These are phyloP conservation scores for Gaeumannomyces sp. DNA, from an alignment of 2,329 filamentous ascomycete genomes.

Conservation along the genomic window DNA sequence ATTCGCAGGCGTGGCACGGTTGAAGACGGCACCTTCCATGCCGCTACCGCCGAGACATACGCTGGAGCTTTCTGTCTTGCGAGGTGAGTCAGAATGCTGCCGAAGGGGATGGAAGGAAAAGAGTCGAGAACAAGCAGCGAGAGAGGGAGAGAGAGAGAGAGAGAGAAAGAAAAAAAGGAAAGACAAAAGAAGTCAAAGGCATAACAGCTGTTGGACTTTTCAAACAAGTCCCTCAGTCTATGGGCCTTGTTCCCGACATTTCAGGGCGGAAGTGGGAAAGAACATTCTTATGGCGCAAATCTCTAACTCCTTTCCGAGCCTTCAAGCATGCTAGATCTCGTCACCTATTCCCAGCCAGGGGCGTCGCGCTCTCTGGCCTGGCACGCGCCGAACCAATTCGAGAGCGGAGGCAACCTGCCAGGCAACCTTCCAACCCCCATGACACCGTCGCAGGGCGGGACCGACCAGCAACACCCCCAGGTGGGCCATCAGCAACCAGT, in stretches of 20 bases:
- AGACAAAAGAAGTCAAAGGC: too few relatives aligned
- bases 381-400: neutral
- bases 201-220: neutral
- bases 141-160: neutral
- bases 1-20: neutral
- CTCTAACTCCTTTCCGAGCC: neutral
- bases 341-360: slow-evolving; percentile 3
- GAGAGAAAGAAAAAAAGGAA: neutral
- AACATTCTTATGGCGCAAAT: neutral
- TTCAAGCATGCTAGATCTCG: slow-evolving; percentile 1
- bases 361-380: neutral
- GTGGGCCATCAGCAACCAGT: neutral
- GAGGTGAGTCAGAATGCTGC: neutral
- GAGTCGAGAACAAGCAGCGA: too few relatives aligned
- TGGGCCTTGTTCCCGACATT: too few relatives aligned
- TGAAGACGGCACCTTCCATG: neutral
- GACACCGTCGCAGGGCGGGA: neutral
- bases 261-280: neutral
- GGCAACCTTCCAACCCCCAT: too few relatives aligned
- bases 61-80: neutral
- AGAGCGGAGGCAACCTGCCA: neutral
- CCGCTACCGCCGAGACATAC: neutral
- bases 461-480: neutral
- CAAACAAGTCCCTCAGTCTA: too few relatives aligned
- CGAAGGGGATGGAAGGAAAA: neutral